phyloP scores from a whole-genome alignment of 768 basidiomycete species.

The Suillus alpinus region DNA sequence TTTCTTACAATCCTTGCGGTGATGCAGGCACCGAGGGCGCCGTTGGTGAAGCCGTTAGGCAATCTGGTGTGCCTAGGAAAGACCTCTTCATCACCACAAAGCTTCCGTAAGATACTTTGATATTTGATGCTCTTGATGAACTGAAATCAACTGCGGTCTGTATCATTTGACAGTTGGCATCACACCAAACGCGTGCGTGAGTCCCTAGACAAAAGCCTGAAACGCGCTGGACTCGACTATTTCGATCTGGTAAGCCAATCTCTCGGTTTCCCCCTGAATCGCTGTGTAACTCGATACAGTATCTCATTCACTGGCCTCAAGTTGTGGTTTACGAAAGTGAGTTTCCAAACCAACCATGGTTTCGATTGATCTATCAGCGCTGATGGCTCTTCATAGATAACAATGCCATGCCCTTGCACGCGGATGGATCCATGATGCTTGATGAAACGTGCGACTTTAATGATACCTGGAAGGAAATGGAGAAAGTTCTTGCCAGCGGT shows the following conservation, averaged over 20 bases:
- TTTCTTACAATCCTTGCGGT: background rate
- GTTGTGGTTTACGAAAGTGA: slow-evolving; percentile 19
- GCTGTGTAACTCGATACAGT: slow-evolving; percentile 14
- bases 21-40: slow-evolving; percentile 36
- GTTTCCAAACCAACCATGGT: background rate
- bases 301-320: slow-evolving; percentile 42
- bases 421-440: slow-evolving; percentile 13
- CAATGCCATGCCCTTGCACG: slow-evolving; percentile 17
- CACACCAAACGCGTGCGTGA: slow-evolving; percentile 34
- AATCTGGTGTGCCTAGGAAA: slow-evolving; percentile 46
- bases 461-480: slow-evolving; percentile 34
- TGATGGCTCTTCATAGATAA: slow-evolving; percentile 7
- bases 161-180: slow-evolving; percentile 16
- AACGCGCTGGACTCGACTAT: slow-evolving; percentile 37
- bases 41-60: slow-evolving; percentile 44
- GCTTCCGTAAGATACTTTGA: slow-evolving; percentile 30
- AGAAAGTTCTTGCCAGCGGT: slow-evolving; percentile 27
- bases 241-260: slow-evolving; percentile 36
- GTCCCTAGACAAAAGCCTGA: slow-evolving; percentile 34
- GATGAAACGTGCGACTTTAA: slow-evolving; percentile 29
- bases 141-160: slow-evolving; percentile 3
- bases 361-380: background rate
- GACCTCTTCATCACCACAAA: slow-evolving; percentile 52
- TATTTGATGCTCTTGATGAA: background rate
- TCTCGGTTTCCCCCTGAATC: background rate